Conservation (phyloP, 495 filamentous ascomycete genomes). For the Mytilinidion resinicola region DNA sequence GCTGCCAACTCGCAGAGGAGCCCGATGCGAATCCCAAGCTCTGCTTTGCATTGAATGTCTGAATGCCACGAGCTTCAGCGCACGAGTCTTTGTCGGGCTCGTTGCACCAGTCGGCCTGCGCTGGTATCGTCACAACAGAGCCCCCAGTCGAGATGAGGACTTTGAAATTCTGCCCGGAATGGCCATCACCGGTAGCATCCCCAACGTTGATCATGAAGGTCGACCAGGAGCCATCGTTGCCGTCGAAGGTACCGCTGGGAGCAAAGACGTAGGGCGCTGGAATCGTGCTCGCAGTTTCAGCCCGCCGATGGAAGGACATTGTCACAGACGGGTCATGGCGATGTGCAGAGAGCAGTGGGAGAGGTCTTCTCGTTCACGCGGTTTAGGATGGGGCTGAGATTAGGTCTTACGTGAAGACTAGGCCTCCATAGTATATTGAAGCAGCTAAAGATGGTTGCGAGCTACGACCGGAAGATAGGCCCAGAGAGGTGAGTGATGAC, state of each 20-base stretch:
- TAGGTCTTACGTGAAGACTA: too few species aligned
- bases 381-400: background rate
- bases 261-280: slow-evolving; percentile 9
- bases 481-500: too few species aligned
- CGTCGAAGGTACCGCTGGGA: slow-evolving; percentile 16
- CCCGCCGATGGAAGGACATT: slow-evolving; percentile 18
- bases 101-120: slow-evolving; percentile 10
- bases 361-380: background rate
- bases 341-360: slow-evolving; percentile 7
- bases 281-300: slow-evolving; percentile 11
- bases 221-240: slow-evolving; percentile 30
- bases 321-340: slow-evolving; percentile 1
- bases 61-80: slow-evolving; percentile 18
- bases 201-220: slow-evolving; percentile 26
- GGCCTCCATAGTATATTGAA: too few species aligned
- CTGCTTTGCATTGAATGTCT: slow-evolving; percentile 9
- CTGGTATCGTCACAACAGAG: slow-evolving; percentile 9
- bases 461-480: too few species aligned
- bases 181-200: background rate
- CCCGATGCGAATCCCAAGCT: slow-evolving; percentile 6
- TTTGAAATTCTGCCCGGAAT: slow-evolving; percentile 21
- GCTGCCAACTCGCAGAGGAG: slow-evolving; percentile 4
- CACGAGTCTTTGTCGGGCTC: slow-evolving; percentile 8
- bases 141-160: slow-evolving; percentile 16
- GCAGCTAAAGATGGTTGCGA: too few species aligned